These are phyloP conservation scores for Aureobasidium sp. DNA, from an alignment of 2,329 filamentous ascomycete genomes.

Conservation along the genomic window DNA sequence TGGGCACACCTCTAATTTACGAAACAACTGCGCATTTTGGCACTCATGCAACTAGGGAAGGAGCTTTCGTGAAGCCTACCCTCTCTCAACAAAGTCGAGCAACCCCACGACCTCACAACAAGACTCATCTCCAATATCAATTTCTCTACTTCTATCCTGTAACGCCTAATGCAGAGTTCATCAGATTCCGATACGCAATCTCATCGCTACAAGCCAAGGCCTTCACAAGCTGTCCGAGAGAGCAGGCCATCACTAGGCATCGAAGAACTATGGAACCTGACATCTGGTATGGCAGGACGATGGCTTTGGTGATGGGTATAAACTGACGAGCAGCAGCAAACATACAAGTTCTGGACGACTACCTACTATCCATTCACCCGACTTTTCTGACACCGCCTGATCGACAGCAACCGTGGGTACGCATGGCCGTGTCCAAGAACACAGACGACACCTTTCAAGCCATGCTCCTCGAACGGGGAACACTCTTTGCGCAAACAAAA, in stretches of 20 bases:
- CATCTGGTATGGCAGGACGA: not conserved
- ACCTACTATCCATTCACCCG: not conserved
- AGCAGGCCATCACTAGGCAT: not conserved
- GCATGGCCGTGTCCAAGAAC: conserved; percentile 1
- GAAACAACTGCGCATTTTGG: too few relatives aligned
- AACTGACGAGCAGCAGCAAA: not conserved
- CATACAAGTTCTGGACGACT: not conserved
- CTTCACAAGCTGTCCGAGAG: not conserved
- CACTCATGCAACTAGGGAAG: too few relatives aligned
- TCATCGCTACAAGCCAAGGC: not conserved
- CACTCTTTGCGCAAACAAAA: not conserved
- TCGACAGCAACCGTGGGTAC: not conserved
- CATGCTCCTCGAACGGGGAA: conserved; percentile 1
- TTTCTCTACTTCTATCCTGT: too few relatives aligned
- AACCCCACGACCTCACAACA: too few relatives aligned
- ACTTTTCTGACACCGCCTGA: not conserved
- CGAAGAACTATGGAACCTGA: not conserved
- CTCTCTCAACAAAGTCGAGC: too few relatives aligned
- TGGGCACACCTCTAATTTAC: too few relatives aligned
- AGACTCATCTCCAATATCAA: too few relatives aligned
- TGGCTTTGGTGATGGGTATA: too few relatives aligned
- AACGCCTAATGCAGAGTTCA: not conserved
- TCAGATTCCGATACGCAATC: not conserved
- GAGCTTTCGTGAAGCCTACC: too few relatives aligned
- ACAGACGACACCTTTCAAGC: not conserved